Conservation (phyloP, 164 flowering plant species). For the Cinnamomum micranthum region DNA sequence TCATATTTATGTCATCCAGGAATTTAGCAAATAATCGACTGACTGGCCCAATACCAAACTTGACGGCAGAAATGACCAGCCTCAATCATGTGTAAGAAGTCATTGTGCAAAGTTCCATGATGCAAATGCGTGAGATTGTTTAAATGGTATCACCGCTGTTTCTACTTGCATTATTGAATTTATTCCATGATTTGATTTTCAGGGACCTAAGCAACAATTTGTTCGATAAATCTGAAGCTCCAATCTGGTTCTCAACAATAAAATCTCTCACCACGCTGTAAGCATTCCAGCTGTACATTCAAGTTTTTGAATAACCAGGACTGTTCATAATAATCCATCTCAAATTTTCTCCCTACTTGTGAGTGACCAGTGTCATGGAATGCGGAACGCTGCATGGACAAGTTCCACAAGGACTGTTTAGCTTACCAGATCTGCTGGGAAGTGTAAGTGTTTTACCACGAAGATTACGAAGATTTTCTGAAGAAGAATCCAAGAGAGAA, state of each 20-base stretch:
- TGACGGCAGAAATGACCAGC: slow-evolving; percentile 46
- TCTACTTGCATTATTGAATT: too few relatives aligned
- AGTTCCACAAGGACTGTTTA: slow-evolving; percentile 52
- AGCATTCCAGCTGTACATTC: slow-evolving; percentile 18
- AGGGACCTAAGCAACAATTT: slow-evolving; percentile 92
- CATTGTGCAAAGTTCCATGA: neutral
- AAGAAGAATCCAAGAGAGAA: too few relatives aligned
- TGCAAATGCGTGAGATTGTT: neutral
- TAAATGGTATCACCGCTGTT: neutral
- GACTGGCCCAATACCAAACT: slow-evolving; percentile 59
- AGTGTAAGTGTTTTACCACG: slow-evolving; percentile 49
- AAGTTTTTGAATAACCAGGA: too few relatives aligned
- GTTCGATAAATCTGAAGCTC: slow-evolving; percentile 62
- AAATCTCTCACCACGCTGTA: slow-evolving; percentile 78
- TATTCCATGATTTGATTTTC: neutral
- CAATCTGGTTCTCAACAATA: slow-evolving; percentile 77
- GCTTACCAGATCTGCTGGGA: slow-evolving; percentile 61
- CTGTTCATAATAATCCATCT: slow-evolving; percentile 5
- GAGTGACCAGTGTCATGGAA: slow-evolving; percentile 51
- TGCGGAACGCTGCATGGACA: slow-evolving; percentile 54
- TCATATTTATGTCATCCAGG: slow-evolving; percentile 32
- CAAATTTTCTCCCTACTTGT: neutral
- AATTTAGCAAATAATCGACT: slow-evolving; percentile 64
- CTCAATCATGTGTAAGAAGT: slow-evolving; percentile 75
- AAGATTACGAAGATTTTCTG: neutral